Evolutionary conservation across 805 yeast species (phyloP).

Genomic region (Martiniozyma abietophila): DNA sequence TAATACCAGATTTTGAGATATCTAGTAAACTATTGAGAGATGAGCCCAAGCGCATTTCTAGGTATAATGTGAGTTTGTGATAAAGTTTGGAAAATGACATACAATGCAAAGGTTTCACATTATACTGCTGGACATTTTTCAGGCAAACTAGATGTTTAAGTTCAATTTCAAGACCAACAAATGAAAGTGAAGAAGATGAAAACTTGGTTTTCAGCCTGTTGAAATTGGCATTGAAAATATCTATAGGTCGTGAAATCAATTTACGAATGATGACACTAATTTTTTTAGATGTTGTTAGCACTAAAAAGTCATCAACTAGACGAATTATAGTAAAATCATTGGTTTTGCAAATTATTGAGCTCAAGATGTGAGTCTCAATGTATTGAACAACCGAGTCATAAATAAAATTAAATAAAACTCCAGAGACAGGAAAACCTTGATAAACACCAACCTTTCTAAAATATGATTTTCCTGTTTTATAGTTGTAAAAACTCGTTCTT

Average conservation of each 20-base stretch:
- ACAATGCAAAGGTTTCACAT: conserved; percentile 7
- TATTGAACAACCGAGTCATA: conserved; percentile 50
- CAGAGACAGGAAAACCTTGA: conserved; percentile 78
- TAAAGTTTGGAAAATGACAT: conserved; percentile 18
- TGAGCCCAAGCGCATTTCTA: conserved; percentile 6
- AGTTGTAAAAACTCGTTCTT: conserved; percentile 36
- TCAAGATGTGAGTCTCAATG: conserved; percentile 15
- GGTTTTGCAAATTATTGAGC: no score
- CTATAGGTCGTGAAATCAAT: conserved; percentile 29
- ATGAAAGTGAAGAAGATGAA: conserved; percentile 21
- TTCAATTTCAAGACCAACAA: conserved; percentile 35
- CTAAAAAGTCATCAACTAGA: conserved; percentile 77
- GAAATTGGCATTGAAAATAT: conserved; percentile 33
- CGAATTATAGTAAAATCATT: conserved; percentile 38
- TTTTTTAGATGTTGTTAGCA: conserved; percentile 40
- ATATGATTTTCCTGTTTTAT: conserved; percentile 24
- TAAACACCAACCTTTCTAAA: conserved; percentile 62
- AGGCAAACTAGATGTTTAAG: conserved; percentile 26
- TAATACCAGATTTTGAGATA: conserved; percentile 17
- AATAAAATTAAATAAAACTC: conserved; percentile 63
- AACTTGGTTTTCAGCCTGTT: conserved; percentile 32
- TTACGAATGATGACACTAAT: conserved; percentile 25
- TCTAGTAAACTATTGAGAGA: conserved; percentile 6
- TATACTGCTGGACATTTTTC: conserved; percentile 21
- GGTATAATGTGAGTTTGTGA: conserved; percentile 3